Percentiles rank a stretch among this genome's conserved stretches.
Conservation (phyloP, 2,329 filamentous ascomycete species). For the Claviceps arundinis region DNA sequence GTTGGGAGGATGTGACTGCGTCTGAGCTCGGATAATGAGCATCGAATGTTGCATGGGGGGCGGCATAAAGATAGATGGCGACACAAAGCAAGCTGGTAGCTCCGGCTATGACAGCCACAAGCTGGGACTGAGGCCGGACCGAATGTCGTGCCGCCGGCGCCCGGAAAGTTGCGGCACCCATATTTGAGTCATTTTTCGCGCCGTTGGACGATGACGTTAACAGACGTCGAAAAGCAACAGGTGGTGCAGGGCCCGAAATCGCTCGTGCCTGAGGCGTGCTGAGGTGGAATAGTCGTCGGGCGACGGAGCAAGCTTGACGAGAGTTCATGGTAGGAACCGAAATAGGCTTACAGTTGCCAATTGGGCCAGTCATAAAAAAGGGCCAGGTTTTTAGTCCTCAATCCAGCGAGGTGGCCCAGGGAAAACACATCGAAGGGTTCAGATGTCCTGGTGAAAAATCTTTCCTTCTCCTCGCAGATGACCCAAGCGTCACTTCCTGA, state of each 20-base stretch:
- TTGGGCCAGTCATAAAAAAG: neutral
- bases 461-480: neutral
- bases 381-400: neutral
- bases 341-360: neutral
- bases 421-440: neutral
- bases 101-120: conserved; percentile 5
- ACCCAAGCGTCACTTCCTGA: neutral
- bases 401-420: neutral
- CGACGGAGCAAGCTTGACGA: conserved; percentile 5
- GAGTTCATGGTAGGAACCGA: conserved; percentile 6
- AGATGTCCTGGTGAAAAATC: neutral
- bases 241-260: neutral
- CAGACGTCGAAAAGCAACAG: neutral
- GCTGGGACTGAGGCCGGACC: conserved; percentile 3
- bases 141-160: conserved; percentile 5
- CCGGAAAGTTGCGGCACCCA: neutral
- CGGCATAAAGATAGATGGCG: neutral
- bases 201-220: conserved; percentile 1
- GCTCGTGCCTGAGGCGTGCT: neutral
- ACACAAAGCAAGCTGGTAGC: conserved; percentile 6
- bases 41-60: conserved; percentile 4
- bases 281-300: conserved; percentile 5
- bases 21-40: conserved; percentile 4
- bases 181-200: neutral
- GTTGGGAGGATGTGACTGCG: neutral